Base-by-base conservation (phyloP, 441 rosid species). In the Omphalea diandra region DNA sequence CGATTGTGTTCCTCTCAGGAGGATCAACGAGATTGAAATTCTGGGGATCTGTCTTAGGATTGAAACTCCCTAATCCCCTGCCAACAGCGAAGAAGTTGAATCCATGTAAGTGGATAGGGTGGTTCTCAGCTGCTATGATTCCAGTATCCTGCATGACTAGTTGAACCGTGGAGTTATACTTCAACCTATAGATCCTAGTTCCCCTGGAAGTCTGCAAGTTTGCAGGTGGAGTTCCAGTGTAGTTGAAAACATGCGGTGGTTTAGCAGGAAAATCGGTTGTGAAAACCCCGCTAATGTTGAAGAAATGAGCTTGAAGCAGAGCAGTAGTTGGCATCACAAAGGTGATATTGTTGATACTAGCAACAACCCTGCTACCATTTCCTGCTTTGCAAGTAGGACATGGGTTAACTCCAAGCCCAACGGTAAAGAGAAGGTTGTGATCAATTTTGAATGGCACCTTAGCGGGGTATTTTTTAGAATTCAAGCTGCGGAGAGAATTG, bases 91-190 rank as follows among this genome's bases (percentile, higher is more conserved):
- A 90, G 77, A 94, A 90, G 59, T 92, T 92, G 86, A 76, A 90
- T 3, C 99, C 98, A 43, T 94, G 99, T 5, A 94, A 82, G 75
- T 94, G 99, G 20, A 90, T 0, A 0, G 99, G 99, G 76, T 94
- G 99, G 72, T 84, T 92, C 72, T 92, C 97, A 0, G 90, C 83
- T 0, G 97, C 52, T 60, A 94, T 73, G 56, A 92, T 75, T 1
- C 87, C 93, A 0, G 98, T 94, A 75, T 90, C 99, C 79, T 94
- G 99, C 65, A 94, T 44, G 0, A 94, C 94, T 1, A 94, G 81
- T 76, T 94, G 83, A 63, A 92, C 97, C 2, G 97, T 90, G 0
- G 89, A 77, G 77, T 94, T 89, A 67, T 84, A 94, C 11, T 81
- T 75, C 73, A 94, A 65, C 81, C 77, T 82, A 36, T 84, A 92